Conservation (phyloP, 2,329 filamentous ascomycete species). For the Myriosclerotinia scirpicola region DNA sequence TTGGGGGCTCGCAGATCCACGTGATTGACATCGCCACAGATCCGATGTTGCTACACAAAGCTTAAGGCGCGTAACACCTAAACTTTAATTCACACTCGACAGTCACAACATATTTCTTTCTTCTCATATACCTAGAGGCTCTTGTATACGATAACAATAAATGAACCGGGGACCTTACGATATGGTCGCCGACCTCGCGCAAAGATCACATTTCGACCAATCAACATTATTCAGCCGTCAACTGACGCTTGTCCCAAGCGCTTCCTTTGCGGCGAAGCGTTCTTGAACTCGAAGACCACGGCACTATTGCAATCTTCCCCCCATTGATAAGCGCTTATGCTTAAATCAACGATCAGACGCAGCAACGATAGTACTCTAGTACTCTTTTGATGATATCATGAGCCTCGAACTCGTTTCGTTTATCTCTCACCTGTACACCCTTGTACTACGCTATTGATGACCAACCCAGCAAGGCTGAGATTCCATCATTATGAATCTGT, state of each 20-base stretch:
- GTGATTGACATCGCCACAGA: slow-evolving; percentile 18
- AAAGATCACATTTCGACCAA: slow-evolving; percentile 23
- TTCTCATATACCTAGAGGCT: slow-evolving; percentile 6
- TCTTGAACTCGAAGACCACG: slow-evolving; percentile 3
- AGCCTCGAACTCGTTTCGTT: slow-evolving; percentile 8
- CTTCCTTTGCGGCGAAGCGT: neutral
- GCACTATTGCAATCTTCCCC: neutral
- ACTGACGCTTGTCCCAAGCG: slow-evolving; percentile 21
- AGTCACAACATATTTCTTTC: slow-evolving; percentile 12
- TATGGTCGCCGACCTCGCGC: slow-evolving; percentile 24
- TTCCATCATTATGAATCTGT: slow-evolving; percentile 15
- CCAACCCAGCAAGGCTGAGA: slow-evolving; percentile 22
- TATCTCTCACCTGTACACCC: slow-evolving; percentile 11
- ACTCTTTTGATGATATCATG: slow-evolving; percentile 7
- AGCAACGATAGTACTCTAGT: slow-evolving; percentile 4
- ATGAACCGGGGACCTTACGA: slow-evolving; percentile 20
- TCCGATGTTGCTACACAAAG: slow-evolving; percentile 2
- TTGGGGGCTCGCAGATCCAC: neutral
- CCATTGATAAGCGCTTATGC: slow-evolving; percentile 15
- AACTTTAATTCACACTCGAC: slow-evolving; percentile 13
- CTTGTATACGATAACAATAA: slow-evolving; percentile 16
- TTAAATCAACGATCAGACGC: slow-evolving; percentile 11
- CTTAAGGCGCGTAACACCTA: slow-evolving; percentile 19
- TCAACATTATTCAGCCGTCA: slow-evolving; percentile 13
- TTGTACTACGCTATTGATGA: slow-evolving; percentile 20